These are phyloP conservation scores for Salvia miltiorrhiza DNA, from an alignment of 257 asterid genomes.

Conservation along the genomic window DNA sequence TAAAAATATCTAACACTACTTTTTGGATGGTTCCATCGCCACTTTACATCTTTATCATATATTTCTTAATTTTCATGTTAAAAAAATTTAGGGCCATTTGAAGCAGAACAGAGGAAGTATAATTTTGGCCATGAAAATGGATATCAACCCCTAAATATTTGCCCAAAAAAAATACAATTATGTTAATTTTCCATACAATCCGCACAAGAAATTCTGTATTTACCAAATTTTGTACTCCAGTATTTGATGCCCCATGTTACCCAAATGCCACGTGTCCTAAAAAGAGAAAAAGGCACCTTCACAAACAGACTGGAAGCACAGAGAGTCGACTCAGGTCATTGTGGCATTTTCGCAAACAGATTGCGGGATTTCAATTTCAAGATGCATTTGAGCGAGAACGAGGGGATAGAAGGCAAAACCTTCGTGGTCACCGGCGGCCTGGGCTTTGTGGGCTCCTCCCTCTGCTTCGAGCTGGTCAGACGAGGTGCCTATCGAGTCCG, in stretches of 20 bases:
- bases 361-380: conserved; percentile 2
- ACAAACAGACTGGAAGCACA: background rate
- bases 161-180: too few relatives aligned
- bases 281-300: background rate
- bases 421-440: conserved; percentile 91
- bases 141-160: too few relatives aligned
- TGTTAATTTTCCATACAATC: background rate
- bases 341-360: background rate
- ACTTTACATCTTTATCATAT: too few relatives aligned
- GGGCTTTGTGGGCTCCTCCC: conserved; percentile 88
- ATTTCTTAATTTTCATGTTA: too few relatives aligned
- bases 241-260: background rate
- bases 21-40: too few relatives aligned
- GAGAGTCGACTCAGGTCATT: conserved; percentile 8
- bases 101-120: too few relatives aligned
- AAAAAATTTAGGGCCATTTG: too few relatives aligned
- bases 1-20: too few relatives aligned
- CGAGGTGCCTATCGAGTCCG: conserved; percentile 79
- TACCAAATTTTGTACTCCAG: background rate
- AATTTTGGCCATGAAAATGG: too few relatives aligned
- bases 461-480: conserved; percentile 77
- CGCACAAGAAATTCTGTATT: background rate
- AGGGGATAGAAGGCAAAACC: conserved; percentile 72
- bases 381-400: conserved; percentile 96
- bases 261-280: too few relatives aligned